Evolutionary conservation across 2,329 filamentous ascomycete species (phyloP).

Genomic region (Epichloe brachyelytri): DNA sequence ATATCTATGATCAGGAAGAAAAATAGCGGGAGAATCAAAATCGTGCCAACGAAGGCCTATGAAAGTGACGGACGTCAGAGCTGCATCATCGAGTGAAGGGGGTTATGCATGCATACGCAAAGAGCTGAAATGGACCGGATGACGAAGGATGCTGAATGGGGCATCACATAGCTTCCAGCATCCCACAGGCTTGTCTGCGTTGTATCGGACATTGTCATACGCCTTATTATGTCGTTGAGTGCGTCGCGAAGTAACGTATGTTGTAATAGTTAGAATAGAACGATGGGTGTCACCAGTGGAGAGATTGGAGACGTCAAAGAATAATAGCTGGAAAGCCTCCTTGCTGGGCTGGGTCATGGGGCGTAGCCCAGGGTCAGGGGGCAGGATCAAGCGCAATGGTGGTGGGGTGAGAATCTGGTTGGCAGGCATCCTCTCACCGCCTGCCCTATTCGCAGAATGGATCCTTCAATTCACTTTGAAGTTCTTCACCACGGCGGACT

Average conservation of each 20-base stretch:
- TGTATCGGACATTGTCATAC: conserved; percentile 14
- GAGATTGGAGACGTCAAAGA: neutral
- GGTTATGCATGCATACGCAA: conserved; percentile 19
- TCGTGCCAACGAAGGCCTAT: conserved; percentile 31
- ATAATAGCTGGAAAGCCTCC: neutral
- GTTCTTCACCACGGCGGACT: neutral
- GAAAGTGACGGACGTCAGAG: conserved; percentile 6
- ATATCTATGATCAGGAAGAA: conserved; percentile 39
- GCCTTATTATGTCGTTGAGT: neutral
- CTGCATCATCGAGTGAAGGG: neutral
- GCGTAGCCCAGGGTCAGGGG: neutral
- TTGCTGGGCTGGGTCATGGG: neutral
- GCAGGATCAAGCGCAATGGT: neutral
- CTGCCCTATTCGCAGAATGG: conserved; percentile 6
- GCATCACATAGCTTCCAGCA: conserved; percentile 13
- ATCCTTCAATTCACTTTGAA: neutral
- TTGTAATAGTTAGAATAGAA: neutral
- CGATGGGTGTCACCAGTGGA: neutral
- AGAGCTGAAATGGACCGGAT: conserved; percentile 24
- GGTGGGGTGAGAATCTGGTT: too few species aligned
- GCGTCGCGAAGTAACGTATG: neutral
- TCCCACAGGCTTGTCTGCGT: conserved; percentile 13
- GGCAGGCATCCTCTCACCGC: conserved; percentile 5
- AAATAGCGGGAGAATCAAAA: conserved; percentile 33
- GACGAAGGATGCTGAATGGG: conserved; percentile 17